Evolutionary conservation across 1,284 basidiomycete genomes (phyloP), one percentile per base, ranked within the genome.

Genomic region (Microbotryomycetes sp.): DNA sequence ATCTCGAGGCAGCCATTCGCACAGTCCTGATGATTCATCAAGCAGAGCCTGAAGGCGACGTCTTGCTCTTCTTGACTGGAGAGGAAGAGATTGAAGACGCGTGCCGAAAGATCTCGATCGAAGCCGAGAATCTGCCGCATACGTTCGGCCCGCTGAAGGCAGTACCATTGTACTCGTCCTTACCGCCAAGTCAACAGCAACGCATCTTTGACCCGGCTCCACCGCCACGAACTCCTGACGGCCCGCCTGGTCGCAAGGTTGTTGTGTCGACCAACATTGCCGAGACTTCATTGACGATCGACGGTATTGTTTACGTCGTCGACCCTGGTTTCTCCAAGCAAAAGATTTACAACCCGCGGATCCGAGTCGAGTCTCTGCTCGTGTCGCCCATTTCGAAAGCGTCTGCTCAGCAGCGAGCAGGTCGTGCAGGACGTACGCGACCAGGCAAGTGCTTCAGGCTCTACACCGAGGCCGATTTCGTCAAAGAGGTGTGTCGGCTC

Each of bases 11-110:
- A 0, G 92, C 96, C 0, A 94, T 98, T 67, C 85, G 93, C 30
- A 97, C 94, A 0, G 93, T 97, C 28, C 80, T 97, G 58, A 96
- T 94, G 88, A 97, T 99, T 52, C 94, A 98, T 74, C 86, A 94
- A 66, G 91, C 90, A 1, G 94, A 99, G 75, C 89, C 91, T 4
- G 86, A 85, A 1, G 94, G 94, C 2, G 94, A 99, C 73, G 83
- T 98, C 45, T 79, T 98, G 1, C 78, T 98, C 4, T 98, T 98
- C 84, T 78, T 98, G 66, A 97, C 96, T 0, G 94, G 94, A 75
- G 93, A 97, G 75, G 94, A 97, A 73, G 96, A 98, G 77, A 98
- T 98, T 68, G 94, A 98, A 73, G 93, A 97, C 69, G 87, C 92
- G 0, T 97, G 94, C 74, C 80, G 89, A 35, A 94, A 96, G 76